A percentile compares a stretch with the other conserved stretches of the same genome.
Conservation (phyloP, 2,329 filamentous ascomycete genomes). For the Cladophialophora bantiana region DNA sequence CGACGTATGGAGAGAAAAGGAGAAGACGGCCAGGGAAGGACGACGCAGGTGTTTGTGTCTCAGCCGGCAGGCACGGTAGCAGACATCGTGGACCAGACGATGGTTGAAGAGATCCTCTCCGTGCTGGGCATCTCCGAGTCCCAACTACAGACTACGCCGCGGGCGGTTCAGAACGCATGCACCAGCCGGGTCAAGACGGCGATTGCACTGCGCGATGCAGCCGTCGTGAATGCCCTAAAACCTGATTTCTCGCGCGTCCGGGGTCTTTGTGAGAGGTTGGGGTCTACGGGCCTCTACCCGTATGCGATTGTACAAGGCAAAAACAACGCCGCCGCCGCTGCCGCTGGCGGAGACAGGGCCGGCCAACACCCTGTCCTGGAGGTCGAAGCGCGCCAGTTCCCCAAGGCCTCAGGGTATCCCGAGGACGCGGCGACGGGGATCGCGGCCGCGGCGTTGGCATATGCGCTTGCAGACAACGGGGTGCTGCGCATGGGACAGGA, state of each 20-base stretch:
- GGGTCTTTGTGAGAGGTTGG: slow-evolving; percentile 9
- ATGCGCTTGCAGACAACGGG: not conserved
- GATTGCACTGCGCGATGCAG: slow-evolving; percentile 4
- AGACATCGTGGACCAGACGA: not conserved
- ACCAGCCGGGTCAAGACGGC: slow-evolving; percentile 19
- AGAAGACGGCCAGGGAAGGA: not conserved
- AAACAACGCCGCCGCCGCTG: not conserved
- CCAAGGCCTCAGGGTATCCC: slow-evolving; percentile 18
- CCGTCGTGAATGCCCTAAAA: slow-evolving; percentile 2
- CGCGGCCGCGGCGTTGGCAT: slow-evolving; percentile 14
- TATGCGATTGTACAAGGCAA: slow-evolving; percentile 6
- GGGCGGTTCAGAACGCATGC: slow-evolving; percentile 9
- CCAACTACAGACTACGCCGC: not conserved
- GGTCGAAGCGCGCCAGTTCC: slow-evolving; percentile 21
- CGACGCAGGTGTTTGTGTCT: slow-evolving; percentile 14
- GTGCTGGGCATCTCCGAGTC: not conserved
- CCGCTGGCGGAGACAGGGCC: not conserved
- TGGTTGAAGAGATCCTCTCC: slow-evolving; percentile 4
- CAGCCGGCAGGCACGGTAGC: slow-evolving; percentile 12
- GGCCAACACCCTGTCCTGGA: not conserved
- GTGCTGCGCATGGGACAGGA: not conserved
- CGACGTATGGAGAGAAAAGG: not conserved
- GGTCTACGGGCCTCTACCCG: slow-evolving; percentile 21
- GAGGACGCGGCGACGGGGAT: slow-evolving; percentile 22
- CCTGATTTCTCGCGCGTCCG: slow-evolving; percentile 13